phyloP scores from a whole-genome alignment of 768 basidiomycete species.

The Xanthoconium stramineum region DNA sequence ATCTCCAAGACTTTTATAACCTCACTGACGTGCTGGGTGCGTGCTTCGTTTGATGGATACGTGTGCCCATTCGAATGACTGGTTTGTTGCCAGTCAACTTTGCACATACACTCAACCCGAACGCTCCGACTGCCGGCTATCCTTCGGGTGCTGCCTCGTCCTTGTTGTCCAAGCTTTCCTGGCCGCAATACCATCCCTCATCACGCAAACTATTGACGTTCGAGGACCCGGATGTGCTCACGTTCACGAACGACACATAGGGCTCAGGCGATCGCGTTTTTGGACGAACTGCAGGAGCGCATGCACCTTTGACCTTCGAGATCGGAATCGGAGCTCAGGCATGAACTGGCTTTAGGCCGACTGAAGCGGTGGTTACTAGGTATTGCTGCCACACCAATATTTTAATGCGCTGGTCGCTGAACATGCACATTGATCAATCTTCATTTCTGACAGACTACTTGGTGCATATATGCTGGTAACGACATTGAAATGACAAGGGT shows the following conservation, averaged over 20 bases:
- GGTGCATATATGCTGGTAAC: no score
- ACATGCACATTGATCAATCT: no score
- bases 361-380: neutral
- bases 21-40: constrained; percentile 12
- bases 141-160: constrained; percentile 8
- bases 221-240: constrained; percentile 8
- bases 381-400: no score
- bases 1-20: constrained; percentile 16
- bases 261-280: constrained; percentile 5
- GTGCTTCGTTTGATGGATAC: neutral
- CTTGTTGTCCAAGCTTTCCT: neutral
- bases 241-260: constrained; percentile 7
- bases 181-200: neutral
- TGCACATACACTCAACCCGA: constrained; percentile 12
- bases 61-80: neutral
- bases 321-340: neutral
- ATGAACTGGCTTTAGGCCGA: neutral
- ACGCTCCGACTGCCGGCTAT: constrained; percentile 5
- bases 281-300: constrained; percentile 2
- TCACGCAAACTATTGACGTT: constrained; percentile 6
- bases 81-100: constrained; percentile 10
- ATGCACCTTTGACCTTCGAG: neutral
- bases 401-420: no score
- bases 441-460: no score
- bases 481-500: no score